phyloP scores from a whole-genome alignment of 2,329 filamentous ascomycete genomes.

The Pyrenophora seminiperda region DNA sequence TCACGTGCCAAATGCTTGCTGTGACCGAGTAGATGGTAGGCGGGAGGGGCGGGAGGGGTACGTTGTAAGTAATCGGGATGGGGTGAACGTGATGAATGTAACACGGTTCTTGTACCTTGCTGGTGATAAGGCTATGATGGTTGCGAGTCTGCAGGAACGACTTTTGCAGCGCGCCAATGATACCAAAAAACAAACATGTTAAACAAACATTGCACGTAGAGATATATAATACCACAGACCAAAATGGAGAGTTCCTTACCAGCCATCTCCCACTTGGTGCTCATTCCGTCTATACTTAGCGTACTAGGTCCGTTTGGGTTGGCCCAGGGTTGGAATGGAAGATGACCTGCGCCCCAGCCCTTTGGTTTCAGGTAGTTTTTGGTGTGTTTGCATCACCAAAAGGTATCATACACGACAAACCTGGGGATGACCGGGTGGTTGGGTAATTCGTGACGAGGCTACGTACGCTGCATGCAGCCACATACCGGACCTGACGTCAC shows the following conservation, averaged over 20 bases:
- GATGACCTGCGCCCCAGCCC: slow-evolving; percentile 37
- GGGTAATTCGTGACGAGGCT: slow-evolving; percentile 27
- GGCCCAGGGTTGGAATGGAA: slow-evolving; percentile 38
- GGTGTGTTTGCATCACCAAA: slow-evolving; percentile 23
- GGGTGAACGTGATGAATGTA: slow-evolving; percentile 19
- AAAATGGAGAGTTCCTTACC: slow-evolving; percentile 36
- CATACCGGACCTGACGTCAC: slow-evolving; percentile 21
- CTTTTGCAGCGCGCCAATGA: slow-evolving; percentile 34
- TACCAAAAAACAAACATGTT: slow-evolving; percentile 40
- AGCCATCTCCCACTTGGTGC: slow-evolving; percentile 37
- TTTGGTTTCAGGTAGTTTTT: slow-evolving; percentile 33
- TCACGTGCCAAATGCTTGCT: slow-evolving; percentile 24
- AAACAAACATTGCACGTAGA: slow-evolving; percentile 39
- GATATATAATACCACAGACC: slow-evolving; percentile 43
- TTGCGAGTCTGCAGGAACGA: slow-evolving; percentile 34
- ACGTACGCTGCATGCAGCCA: slow-evolving; percentile 36
- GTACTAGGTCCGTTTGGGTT: slow-evolving; percentile 15
- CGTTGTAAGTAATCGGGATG: slow-evolving; percentile 14
- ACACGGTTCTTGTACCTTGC: slow-evolving; percentile 33
- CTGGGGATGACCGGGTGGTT: slow-evolving; percentile 25
- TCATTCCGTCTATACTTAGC: slow-evolving; percentile 47
- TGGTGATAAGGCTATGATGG: slow-evolving; percentile 16
- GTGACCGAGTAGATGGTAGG: slow-evolving; percentile 29
- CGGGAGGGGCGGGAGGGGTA: slow-evolving; percentile 7
- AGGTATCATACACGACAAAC: slow-evolving; percentile 22